phyloP scores from a whole-genome alignment of 306 rosid genomes.

The Styphnolobium japonicum region DNA sequence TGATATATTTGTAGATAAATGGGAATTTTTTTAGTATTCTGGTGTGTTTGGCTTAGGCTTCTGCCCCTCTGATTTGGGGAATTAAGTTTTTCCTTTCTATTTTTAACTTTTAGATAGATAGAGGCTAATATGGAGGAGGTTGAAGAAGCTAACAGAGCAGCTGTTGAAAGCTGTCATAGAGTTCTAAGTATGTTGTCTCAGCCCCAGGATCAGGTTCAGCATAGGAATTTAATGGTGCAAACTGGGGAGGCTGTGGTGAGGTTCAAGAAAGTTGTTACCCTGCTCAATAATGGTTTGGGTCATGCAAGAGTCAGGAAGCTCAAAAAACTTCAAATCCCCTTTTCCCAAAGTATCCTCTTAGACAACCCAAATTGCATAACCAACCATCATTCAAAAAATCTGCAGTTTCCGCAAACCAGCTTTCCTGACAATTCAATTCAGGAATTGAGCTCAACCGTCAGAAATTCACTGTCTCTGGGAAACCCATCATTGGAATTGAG shows the following conservation, averaged over 20 bases:
- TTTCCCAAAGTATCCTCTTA: conserved; percentile 58
- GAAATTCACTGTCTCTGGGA: conserved; percentile 51
- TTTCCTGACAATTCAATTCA: conserved; percentile 54
- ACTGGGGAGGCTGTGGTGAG: conserved; percentile 80
- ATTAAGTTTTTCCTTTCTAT: neutral
- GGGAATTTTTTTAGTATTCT: conserved; percentile 17
- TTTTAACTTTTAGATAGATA: conserved; percentile 8
- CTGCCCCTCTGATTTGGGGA: conserved; percentile 20
- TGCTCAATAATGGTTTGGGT: conserved; percentile 69
- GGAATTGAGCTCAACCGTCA: conserved; percentile 47
- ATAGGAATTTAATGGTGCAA: conserved; percentile 59
- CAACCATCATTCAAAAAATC: conserved; percentile 40
- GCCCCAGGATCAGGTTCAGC: conserved; percentile 64
- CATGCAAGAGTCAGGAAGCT: conserved; percentile 84
- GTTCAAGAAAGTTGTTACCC: conserved; percentile 88
- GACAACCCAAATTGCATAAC: conserved; percentile 61
- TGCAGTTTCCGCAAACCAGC: conserved; percentile 47
- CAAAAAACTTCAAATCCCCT: conserved; percentile 50
- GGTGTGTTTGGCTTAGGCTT: conserved; percentile 32
- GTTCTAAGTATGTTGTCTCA: conserved; percentile 65
- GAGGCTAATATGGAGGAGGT: conserved; percentile 64
- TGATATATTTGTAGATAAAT: conserved; percentile 25
- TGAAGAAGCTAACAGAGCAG: conserved; percentile 80
- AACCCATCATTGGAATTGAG: conserved; percentile 70
- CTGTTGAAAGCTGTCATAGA: conserved; percentile 81